Conservation (phyloP, 345 rosid genomes). For the Brassica carinata region DNA sequence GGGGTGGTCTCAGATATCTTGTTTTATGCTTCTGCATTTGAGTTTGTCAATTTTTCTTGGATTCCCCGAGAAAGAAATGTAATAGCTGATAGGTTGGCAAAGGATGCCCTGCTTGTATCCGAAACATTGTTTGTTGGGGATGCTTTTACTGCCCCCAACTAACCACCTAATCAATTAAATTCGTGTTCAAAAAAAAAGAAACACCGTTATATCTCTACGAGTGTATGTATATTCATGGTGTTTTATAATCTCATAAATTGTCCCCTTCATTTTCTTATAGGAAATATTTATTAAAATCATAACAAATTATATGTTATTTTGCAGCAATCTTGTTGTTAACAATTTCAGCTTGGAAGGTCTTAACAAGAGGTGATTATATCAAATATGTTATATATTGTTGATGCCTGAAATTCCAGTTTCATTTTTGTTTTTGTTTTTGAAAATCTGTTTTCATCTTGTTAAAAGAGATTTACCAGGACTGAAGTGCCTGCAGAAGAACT, state of each 20-base stretch:
- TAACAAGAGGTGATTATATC: constrained; percentile 46
- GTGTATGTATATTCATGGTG: neutral
- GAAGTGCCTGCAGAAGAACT: constrained; percentile 62
- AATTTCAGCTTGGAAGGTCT: constrained; percentile 54
- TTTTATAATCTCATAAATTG: neutral
- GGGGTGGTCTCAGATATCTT: too few relatives aligned
- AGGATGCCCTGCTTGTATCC: too few relatives aligned
- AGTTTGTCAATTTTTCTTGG: too few relatives aligned
- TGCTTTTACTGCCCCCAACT: too few relatives aligned
- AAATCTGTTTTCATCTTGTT: neutral
- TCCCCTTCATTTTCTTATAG: neutral
- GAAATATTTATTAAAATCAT: neutral
- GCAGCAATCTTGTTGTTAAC: constrained; percentile 77
- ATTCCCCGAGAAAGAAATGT: too few relatives aligned
- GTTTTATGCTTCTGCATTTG: too few relatives aligned
- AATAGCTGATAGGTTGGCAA: too few relatives aligned
- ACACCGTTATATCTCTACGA: neutral
- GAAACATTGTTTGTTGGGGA: too few relatives aligned
- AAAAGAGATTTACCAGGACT: constrained; percentile 46
- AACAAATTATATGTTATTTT: constrained; percentile 25
- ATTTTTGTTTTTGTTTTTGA: too few relatives aligned
- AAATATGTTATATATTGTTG: neutral
- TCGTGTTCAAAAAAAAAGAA: too few relatives aligned
- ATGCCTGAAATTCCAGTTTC: neutral
- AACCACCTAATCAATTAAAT: too few relatives aligned